Evolutionary conservation across 305 asterid species (phyloP), one percentile per base, ranked within the genome.

Genomic region (Petunia hybrid): DNA sequence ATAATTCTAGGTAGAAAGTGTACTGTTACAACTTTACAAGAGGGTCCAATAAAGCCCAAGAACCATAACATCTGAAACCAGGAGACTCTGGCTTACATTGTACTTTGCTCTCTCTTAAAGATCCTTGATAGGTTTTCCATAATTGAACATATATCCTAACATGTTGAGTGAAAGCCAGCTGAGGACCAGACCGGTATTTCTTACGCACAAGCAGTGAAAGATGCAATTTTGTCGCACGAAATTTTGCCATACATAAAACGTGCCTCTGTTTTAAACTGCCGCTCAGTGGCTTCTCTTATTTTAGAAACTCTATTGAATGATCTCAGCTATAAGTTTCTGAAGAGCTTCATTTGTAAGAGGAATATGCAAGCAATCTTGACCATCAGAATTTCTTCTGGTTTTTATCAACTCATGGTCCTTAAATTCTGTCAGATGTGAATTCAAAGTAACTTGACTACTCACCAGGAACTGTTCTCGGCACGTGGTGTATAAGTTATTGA

Each of bases 371-470:
- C 98, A 94, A 82, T 95, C 98, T 84, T 92, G 97, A 10, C 97
- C 97, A 55, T 94, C 99, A 12, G 92, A 82, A 67, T 89, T 90
- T 86, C 94, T 90, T 88, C 85, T 90, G 10, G 92, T 89, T 92
- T 94, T 95, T 66, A 92, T 94, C 87, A 95, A 83, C 80, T 95
- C 99, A 67, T 94, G 98, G 87, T 95, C 99, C 69, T 95, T 95
- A 70, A 94, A 95, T 82, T 95, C 99, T 71, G 97, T 94, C 81
- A 92, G 80, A 87, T 95, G 99, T 67, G 99, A 91, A 87, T 92
- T 95, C 79, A 94, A 87, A 62, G 98, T 94, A 70, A 92, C 84
- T 85, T 92, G 98, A 88, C 94, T 91, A 80, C 99, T 95, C 88
- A 94, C 98, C 16, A 95, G 85, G 83, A 95, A 94, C 4, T 93